Conservation (phyloP, 2,329 filamentous ascomycete species). For the Spiromastix sp. region DNA sequence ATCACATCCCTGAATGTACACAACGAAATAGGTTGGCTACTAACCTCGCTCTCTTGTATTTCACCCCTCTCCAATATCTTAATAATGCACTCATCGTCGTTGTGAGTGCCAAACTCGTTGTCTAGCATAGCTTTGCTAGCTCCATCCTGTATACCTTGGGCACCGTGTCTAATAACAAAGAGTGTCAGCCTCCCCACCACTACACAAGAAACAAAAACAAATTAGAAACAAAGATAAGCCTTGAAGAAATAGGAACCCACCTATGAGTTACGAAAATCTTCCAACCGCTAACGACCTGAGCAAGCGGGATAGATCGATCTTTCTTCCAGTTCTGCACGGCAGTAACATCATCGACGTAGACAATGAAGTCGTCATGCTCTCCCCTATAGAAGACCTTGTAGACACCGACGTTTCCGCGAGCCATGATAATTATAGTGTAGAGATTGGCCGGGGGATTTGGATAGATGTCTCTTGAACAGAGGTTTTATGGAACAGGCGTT, state of each 20-base stretch:
- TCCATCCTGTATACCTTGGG: conserved; percentile 65
- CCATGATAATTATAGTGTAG: conserved; percentile 39
- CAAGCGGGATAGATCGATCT: conserved; percentile 68
- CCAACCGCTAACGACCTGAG: conserved; percentile 78
- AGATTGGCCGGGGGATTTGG: background rate
- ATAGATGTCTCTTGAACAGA: background rate
- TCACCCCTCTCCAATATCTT: conserved; percentile 69
- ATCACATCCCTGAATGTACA: background rate
- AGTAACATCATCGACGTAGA: conserved; percentile 52
- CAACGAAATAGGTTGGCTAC: conserved; percentile 15
- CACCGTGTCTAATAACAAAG: conserved; percentile 58
- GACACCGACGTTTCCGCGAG: conserved; percentile 59
- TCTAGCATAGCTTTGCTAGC: conserved; percentile 68
- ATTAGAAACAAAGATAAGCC: conserved; percentile 4
- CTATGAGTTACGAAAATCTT: conserved; percentile 84
- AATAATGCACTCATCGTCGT: conserved; percentile 71
- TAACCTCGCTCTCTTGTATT: conserved; percentile 51
- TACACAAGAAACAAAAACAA: background rate
- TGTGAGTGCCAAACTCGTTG: conserved; percentile 74
- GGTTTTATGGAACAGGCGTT: background rate
- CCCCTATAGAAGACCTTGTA: conserved; percentile 84
- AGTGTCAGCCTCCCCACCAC: no score
- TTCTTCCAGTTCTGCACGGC: conserved; percentile 69
- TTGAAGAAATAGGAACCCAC: conserved; percentile 38
- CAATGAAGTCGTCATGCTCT: conserved; percentile 55